Evolutionary conservation across 2,329 filamentous ascomycete species (phyloP), one percentile per base, ranked within the genome.

Genomic region (Colletotrichum sp.): DNA sequence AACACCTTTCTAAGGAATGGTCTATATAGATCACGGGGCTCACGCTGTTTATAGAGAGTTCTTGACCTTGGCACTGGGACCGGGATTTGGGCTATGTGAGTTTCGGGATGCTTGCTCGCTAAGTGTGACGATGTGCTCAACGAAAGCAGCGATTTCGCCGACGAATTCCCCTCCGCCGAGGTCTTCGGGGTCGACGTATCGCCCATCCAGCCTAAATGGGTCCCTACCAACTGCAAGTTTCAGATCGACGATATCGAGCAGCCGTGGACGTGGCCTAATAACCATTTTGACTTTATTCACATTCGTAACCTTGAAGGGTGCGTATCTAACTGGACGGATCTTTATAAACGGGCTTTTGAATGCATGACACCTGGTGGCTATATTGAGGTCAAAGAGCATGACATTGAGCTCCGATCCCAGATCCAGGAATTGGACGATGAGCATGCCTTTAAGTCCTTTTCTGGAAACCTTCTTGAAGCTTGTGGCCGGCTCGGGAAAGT

Each of bases 271-370:
- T 72, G 66, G 25, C 79, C 83, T 3, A 80, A 88, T 71, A 83
- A 86, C 52, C 16, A 19, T 39, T 90, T 91, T 80, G 91, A 93
- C 83, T 91, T 89, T 78, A 88, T 94, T 70, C 92, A 93, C 80
- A 89, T 90, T 15, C 89, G 90, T 30, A 86, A 90, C 78, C 84
- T 93, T 77, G 84, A 88, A 7, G 92, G 91, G 25, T 88, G 88
- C 72, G 88, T 93, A 72, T 82, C 85, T 5, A 90, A 92, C 78
- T 93, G 91, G 83, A 85, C 87, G 39, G 84, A 87, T 19, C 81
- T 93, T 7, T 88, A 92, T 72, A 81, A 84, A 59, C 88, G 89
- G 75, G 83, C 88, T 4, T 90, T 84, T 80, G 85, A 86, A 70
- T 87, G 90, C 67, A 85, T 92, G n/a, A 89, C 89, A 68, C 91